These are phyloP conservation scores for Candida hispaniensis DNA, from an alignment of 805 yeast species.

Conservation along the genomic window DNA sequence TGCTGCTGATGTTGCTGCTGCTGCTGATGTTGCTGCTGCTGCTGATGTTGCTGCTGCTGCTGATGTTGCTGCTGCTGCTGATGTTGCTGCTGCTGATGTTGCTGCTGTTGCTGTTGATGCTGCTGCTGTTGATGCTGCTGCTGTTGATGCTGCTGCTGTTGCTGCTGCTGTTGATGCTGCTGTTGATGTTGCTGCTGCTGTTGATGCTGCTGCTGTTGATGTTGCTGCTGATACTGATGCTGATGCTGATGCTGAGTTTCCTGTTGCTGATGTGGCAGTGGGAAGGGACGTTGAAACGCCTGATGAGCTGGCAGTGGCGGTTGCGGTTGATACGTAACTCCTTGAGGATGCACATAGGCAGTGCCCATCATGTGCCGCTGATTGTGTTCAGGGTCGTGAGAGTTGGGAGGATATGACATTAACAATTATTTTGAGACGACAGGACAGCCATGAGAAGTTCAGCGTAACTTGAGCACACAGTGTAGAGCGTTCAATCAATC, in stretches of 20 bases:
- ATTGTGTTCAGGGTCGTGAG: background rate
- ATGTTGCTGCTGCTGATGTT: no score
- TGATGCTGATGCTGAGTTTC: slow-evolving; percentile 1
- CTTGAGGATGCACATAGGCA: background rate
- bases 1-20: no score
- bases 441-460: no score
- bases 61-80: no score
- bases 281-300: slow-evolving; percentile 2
- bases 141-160: background rate
- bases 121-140: background rate
- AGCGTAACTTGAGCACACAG: no score
- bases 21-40: no score
- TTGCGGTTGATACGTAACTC: slow-evolving; percentile 1
- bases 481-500: no score
- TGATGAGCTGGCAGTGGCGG: slow-evolving; percentile 1
- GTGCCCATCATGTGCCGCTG: slow-evolving; percentile 1
- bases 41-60: no score
- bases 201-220: background rate
- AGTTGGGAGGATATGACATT: no score
- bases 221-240: slow-evolving; percentile 1
- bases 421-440: no score
- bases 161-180: slow-evolving; percentile 3
- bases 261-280: slow-evolving; percentile 8
- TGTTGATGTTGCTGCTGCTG: background rate
- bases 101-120: no score